These are phyloP conservation scores for Ajuga reptans DNA, from an alignment of 305 asterid species.

Conservation along the genomic window DNA sequence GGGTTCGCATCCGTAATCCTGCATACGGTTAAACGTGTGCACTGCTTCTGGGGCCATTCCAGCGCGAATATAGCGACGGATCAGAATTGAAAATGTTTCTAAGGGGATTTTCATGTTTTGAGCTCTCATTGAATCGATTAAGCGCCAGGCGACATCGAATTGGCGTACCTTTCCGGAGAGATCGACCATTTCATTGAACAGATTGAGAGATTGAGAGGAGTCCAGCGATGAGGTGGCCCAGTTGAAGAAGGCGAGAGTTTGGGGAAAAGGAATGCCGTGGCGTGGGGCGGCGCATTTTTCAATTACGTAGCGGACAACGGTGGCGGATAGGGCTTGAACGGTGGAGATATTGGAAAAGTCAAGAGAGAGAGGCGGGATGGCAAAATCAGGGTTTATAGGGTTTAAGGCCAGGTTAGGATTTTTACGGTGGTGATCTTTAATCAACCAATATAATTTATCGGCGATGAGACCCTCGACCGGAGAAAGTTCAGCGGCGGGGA, in stretches of 20 bases:
- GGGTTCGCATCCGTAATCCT: slow-evolving; percentile 65
- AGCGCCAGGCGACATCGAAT: slow-evolving; percentile 76
- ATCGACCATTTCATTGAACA: slow-evolving; percentile 61
- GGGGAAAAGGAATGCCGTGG: slow-evolving; percentile 77
- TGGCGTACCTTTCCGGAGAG: slow-evolving; percentile 73
- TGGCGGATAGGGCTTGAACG: slow-evolving; percentile 28
- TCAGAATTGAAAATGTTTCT: slow-evolving; percentile 59
- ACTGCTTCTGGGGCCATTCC: slow-evolving; percentile 77
- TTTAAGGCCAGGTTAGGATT: slow-evolving; percentile 49
- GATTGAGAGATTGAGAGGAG: slow-evolving; percentile 23
- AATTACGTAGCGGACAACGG: slow-evolving; percentile 44
- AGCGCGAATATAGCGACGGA: slow-evolving; percentile 70
- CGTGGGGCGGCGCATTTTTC: slow-evolving; percentile 68
- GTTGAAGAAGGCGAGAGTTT: slow-evolving; percentile 78
- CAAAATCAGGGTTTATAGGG: slow-evolving; percentile 45
- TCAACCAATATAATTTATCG: slow-evolving; percentile 43
- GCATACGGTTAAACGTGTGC: slow-evolving; percentile 70
- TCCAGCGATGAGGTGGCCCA: slow-evolving; percentile 41
- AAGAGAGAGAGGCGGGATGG: slow-evolving; percentile 46
- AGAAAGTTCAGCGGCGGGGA: slow-evolving; percentile 28
- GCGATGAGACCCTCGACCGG: slow-evolving; percentile 37
- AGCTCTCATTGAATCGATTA: slow-evolving; percentile 53
- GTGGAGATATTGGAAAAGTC: slow-evolving; percentile 46
- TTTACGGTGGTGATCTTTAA: slow-evolving; percentile 64
- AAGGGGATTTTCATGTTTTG: slow-evolving; percentile 36